Evolutionary conservation across 2,329 filamentous ascomycete genomes (phyloP), one percentile per base, ranked within the genome.

Genomic region (Nemania serpens): DNA sequence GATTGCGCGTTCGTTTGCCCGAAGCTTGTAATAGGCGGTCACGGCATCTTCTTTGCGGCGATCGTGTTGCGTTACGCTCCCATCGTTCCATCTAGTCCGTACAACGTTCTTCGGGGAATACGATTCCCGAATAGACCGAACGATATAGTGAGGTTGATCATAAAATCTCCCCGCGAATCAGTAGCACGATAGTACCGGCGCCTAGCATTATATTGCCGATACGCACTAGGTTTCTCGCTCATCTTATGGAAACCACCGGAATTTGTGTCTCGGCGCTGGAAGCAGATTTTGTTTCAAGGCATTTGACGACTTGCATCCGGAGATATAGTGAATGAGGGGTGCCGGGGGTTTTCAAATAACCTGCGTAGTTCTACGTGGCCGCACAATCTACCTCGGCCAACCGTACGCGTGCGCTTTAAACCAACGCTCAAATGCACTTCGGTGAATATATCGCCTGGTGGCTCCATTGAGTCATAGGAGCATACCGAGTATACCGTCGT

Each of bases 41-140:
- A 39, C 51, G 25, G 9, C 25, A 54, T 36, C 12, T 56, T 50
- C n/a, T 1, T 43, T 48, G 2, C 5, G 18, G 15, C 25, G 4
- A 37, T 48, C n/a, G 49, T 54, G 11, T 9, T 22, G 3, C 20
- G 39, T 52, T 58, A 12, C 34, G 48, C 10, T n/a, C 15, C 3
- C 2, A 53, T 10, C 12, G 43, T n/a, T 55, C n/a, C 5, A 33
- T 34, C 12, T 6, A 22, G 9, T 20, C 13, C 22, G 48, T 57
- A 39, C 11, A 17, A 51, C 47, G 12, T 5, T 18, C 34, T 20
- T 58, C 61, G 61, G 58, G 25, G 61, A 43, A 37, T 55, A 63
- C 61, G 7, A 13, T 42, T 4, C 11, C 10, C 12, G 37, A 25
- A 39, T 51, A 13, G 17, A 29, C 37, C 25, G 22, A 61, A 22